phyloP scores from a whole-genome alignment of 768 basidiomycete species.

The Punctularia strigosozonata region DNA sequence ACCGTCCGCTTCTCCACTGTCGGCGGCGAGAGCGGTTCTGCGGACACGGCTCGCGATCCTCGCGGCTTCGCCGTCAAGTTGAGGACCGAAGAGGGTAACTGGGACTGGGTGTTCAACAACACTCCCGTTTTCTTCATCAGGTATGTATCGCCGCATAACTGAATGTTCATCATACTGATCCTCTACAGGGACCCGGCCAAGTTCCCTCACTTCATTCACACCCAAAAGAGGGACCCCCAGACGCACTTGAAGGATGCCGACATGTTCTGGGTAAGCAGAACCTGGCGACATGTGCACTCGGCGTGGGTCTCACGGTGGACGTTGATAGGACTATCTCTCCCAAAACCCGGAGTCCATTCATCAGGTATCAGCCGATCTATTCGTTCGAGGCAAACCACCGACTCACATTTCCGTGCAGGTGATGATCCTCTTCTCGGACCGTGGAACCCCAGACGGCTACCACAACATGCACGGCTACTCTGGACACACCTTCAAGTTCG shows the following conservation, averaged over 20 bases:
- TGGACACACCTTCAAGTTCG: constrained; percentile 84
- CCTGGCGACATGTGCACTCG: neutral
- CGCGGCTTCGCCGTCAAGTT: constrained; percentile 89
- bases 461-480: constrained; percentile 87
- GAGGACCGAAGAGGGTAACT: constrained; percentile 83
- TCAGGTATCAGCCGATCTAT: too few species aligned
- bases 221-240: constrained; percentile 84
- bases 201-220: constrained; percentile 93
- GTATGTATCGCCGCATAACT: neutral
- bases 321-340: constrained; percentile 68
- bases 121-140: constrained; percentile 85
- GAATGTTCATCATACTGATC: neutral
- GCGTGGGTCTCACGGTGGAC: constrained; percentile 15
- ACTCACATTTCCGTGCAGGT: too few species aligned
- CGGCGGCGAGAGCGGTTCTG: constrained; percentile 76
- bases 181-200: constrained; percentile 53
- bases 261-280: constrained; percentile 59
- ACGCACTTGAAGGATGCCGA: constrained; percentile 85
- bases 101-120: constrained; percentile 90
- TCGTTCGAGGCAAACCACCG: too few species aligned
- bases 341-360: constrained; percentile 86
- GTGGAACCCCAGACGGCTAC: constrained; percentile 86
- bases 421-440: constrained; percentile 89
- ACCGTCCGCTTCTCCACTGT: constrained; percentile 93
- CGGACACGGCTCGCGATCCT: constrained; percentile 89